phyloP scores from a whole-genome alignment of 208 protist genomes.

The Angomonas deanei region DNA sequence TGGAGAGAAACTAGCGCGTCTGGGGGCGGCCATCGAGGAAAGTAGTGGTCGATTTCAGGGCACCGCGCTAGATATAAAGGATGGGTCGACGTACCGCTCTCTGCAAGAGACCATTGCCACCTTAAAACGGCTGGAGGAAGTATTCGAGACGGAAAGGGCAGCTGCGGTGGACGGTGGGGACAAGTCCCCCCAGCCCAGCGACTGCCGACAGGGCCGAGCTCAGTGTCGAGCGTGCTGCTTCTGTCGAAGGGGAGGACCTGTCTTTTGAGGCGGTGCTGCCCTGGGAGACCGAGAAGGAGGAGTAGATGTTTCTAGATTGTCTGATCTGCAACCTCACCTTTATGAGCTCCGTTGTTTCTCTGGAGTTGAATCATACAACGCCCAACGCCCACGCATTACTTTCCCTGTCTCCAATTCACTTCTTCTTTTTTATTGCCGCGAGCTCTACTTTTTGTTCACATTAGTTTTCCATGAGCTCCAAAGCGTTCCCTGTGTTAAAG shows the following conservation, averaged over 20 bases:
- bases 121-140: slow-evolving; percentile 20
- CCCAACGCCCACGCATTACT: too few relatives aligned
- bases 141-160: slow-evolving; percentile 22
- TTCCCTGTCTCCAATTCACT: too few relatives aligned
- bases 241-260: too few relatives aligned
- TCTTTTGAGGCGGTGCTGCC: slow-evolving; percentile 38
- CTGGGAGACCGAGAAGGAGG: slow-evolving; percentile 20
- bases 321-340: not conserved
- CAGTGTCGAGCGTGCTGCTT: too few relatives aligned
- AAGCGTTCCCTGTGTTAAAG: slow-evolving; percentile 1
- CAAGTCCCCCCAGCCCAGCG: too few relatives aligned
- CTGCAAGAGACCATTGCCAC: not conserved
- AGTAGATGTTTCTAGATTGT: not conserved
- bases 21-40: slow-evolving; percentile 26
- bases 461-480: not conserved
- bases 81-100: slow-evolving; percentile 1
- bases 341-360: not conserved
- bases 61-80: slow-evolving; percentile 24
- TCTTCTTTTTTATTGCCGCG: too few relatives aligned
- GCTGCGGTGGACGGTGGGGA: too few relatives aligned
- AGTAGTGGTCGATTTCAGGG: slow-evolving; percentile 23
- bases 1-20: slow-evolving; percentile 46
- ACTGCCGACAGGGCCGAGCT: too few relatives aligned
- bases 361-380: too few relatives aligned
- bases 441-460: not conserved